These are phyloP conservation scores for Euptelea pleiosperma DNA, from an alignment of 164 flowering plant species.

Conservation along the genomic window DNA sequence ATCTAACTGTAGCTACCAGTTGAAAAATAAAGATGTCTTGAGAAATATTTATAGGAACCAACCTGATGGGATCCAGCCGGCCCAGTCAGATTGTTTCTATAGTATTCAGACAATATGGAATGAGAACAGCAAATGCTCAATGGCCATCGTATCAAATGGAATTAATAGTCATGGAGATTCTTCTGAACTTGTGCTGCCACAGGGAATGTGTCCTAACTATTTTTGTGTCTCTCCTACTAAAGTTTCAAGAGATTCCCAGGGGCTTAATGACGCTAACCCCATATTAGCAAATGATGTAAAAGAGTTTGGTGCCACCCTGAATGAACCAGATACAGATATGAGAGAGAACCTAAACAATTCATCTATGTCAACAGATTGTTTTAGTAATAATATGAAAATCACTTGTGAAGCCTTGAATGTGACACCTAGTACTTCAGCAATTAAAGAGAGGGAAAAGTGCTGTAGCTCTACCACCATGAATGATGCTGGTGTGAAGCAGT, in stretches of 20 bases:
- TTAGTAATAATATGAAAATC: not conserved
- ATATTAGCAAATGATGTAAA: not conserved
- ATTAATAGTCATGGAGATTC: constrained; percentile 6
- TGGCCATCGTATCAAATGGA: constrained; percentile 7
- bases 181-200: not conserved
- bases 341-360: not conserved
- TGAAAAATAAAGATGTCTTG: constrained; percentile 2
- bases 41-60: constrained; percentile 5
- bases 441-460: too few species aligned
- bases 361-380: not conserved
- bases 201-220: not conserved
- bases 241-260: constrained; percentile 3
- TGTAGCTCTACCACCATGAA: too few species aligned
- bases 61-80: not conserved
- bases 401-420: not conserved
- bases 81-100: constrained; percentile 5
- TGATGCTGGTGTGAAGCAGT: not conserved
- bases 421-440: not conserved
- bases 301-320: not conserved
- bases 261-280: constrained; percentile 1
- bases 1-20: not conserved
- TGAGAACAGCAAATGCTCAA: constrained; percentile 10
- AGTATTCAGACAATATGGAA: constrained; percentile 4
- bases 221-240: not conserved
- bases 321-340: not conserved